phyloP scores from a whole-genome alignment of 225 moss, liverwort and hornwort species.

The Antitrichia curtipendula region DNA sequence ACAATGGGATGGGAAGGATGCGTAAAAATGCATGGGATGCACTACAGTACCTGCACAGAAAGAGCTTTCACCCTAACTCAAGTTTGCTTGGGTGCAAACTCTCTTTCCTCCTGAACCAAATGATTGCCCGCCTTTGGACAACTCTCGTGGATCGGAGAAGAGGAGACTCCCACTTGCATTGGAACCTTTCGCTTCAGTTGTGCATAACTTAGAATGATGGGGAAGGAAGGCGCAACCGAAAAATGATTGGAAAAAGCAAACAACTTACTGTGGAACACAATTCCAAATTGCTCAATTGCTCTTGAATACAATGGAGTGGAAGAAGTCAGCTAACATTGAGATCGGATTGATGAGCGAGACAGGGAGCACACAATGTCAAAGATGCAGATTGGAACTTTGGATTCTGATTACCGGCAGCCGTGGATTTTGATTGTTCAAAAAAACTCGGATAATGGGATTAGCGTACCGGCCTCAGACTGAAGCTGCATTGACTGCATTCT shows the following conservation, averaged over 20 bases:
- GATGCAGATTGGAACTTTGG: neutral
- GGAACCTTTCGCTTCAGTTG: neutral
- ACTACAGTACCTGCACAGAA: too few relatives aligned
- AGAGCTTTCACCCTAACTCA: neutral
- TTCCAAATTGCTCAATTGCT: neutral
- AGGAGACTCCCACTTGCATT: neutral
- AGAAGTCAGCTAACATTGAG: neutral
- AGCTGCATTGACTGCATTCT: neutral
- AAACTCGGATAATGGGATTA: neutral
- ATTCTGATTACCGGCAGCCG: too few relatives aligned
- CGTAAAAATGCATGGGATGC: neutral
- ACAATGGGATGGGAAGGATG: too few relatives aligned
- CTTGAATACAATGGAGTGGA: neutral
- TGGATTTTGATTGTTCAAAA: neutral
- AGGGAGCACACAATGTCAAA: neutral
- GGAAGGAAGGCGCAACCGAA: neutral
- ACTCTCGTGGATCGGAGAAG: neutral
- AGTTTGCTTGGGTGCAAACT: neutral
- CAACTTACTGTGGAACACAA: neutral
- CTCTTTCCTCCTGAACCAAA: neutral
- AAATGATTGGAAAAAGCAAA: neutral
- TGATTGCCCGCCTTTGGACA: neutral
- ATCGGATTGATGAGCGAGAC: neutral
- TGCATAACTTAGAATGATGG: neutral
- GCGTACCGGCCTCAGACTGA: neutral